These are phyloP conservation scores for grape (Vitis vinifera) DNA, from an alignment of 164 flowering plant genomes.

Conservation along the genomic window DNA sequence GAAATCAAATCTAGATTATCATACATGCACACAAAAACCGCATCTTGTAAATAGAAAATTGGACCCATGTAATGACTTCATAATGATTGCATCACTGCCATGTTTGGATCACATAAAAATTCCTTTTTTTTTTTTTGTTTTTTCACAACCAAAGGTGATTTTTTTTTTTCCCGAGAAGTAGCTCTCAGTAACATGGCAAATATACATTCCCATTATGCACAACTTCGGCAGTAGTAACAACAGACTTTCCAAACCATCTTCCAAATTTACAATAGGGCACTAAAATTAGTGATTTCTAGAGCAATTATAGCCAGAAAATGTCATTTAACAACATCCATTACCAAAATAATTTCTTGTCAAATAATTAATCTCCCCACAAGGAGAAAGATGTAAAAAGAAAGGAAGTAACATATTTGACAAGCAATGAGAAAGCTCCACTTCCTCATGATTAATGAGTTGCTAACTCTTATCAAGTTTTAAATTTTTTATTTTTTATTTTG, in stretches of 20 bases:
- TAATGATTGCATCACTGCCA: not conserved
- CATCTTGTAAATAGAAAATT: not conserved
- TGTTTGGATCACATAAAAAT: not conserved
- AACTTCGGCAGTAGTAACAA: no score
- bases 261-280: no score
- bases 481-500: no score
- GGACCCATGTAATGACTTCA: not conserved
- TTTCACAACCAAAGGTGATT: no score
- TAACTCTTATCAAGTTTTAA: not conserved
- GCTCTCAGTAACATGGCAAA: no score
- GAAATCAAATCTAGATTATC: no score
- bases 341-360: constrained; percentile 4
- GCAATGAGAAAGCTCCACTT: not conserved
- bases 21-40: no score
- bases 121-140: not conserved
- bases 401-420: not conserved
- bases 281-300: no score
- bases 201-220: no score
- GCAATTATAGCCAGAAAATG: no score
- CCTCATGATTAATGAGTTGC: not conserved
- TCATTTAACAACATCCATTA: not conserved
- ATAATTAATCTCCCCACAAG: not conserved
- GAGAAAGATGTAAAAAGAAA: not conserved
- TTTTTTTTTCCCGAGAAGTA: no score
- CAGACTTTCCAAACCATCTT: no score